Evolutionary conservation across 306 rosid genomes (phyloP), one percentile per base, ranked within the genome.

Genomic region (Pueraria montana): DNA sequence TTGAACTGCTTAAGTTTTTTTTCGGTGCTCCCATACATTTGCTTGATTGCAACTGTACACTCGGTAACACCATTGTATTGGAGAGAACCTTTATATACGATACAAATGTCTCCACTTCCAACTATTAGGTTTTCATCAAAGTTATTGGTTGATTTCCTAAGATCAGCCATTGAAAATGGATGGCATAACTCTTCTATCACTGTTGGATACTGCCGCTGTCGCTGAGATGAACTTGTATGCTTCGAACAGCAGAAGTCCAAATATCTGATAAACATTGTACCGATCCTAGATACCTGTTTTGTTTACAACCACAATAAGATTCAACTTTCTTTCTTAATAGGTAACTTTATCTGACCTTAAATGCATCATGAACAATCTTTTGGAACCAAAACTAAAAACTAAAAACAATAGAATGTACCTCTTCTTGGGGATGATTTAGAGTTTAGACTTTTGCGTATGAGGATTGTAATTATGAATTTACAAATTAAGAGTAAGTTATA

Each of bases 91-190:
- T 58, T 80, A 49, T 80, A 80, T 10, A 58, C 81, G 0, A 3
- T 11, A 5, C 43, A 8, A 8, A 0, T 38, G 9, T 0, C 0
- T 2, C 45, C 48, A 9, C 0, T 0, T 21, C 74, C 66, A 10
- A 80, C 8, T 24, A 8, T 0, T 5, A 0, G 21, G 2, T 36
- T 36, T 17, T 11, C 6, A 34, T 80, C 76, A 7, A 87, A 87
- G 82, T 84, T 58, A 11, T 65, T 30, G n/a, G 86, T 87, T 3
- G 75, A 59, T 40, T 64, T 84, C 18, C n/a, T 64, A 6, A 87
- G 45, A 72, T 84, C 78, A 0, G 32, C 32, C 1, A 76, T 58
- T 9, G 84, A 80, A 66, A 87, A 87, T 3, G 7, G 75, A 18
- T n/a, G 84, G 17, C 87, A 83, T 2, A 80, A 11, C 46, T 70